phyloP scores from a whole-genome alignment of 192 early-diverging fungal species.

The Umbelopsis isabellina region DNA sequence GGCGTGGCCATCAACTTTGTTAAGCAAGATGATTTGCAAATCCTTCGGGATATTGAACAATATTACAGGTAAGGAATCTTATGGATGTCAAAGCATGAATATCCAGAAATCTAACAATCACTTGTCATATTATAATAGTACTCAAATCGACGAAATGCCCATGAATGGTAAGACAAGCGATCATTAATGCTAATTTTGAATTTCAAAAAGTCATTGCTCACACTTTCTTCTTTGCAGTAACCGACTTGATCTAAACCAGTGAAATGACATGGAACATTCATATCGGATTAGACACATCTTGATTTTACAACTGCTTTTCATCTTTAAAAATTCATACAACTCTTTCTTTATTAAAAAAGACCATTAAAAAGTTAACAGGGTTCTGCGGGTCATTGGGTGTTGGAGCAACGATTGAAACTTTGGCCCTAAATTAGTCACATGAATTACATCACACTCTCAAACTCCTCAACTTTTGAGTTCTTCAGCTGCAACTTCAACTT shows the following conservation, averaged over 20 bases:
- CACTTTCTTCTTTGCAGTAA: not conserved
- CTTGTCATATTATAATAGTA: slow-evolving; percentile 39
- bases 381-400: not conserved
- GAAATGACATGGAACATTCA: not conserved
- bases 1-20: slow-evolving; percentile 99
- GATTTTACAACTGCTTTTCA: not conserved
- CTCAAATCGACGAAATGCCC: slow-evolving; percentile 99
- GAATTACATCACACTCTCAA: not conserved
- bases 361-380: not conserved
- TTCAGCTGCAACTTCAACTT: not conserved
- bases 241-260: slow-evolving; percentile 5
- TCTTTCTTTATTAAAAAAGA: not conserved
- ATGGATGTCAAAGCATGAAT: not conserved
- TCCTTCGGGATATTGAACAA: slow-evolving; percentile 87
- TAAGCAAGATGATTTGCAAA: slow-evolving; percentile 89
- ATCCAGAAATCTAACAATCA: not conserved
- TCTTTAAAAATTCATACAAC: not conserved
- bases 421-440: not conserved
- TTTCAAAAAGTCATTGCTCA: not conserved
- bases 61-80: slow-evolving; percentile 78
- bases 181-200: not conserved
- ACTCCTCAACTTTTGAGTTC: not conserved
- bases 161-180: slow-evolving; percentile 65
- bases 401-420: not conserved
- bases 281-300: not conserved